A percentile compares a stretch with the other conserved stretches of the same genome.
Evolutionary conservation across 352 stramenopile species (phyloP).

Genomic region (Elongisporangium senticosum): DNA sequence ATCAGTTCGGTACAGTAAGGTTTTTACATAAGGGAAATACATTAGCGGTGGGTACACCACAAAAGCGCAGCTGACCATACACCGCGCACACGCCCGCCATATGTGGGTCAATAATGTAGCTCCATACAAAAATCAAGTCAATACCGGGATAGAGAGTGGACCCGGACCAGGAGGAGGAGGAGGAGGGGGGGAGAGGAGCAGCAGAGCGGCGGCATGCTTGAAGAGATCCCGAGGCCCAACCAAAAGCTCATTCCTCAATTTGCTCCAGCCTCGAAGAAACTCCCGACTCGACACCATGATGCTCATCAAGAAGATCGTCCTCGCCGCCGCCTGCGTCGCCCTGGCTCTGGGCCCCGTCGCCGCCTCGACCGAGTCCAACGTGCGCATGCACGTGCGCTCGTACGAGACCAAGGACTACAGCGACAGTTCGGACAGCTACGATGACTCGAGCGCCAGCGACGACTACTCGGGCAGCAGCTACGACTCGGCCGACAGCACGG

Average conservation of each 20-base stretch:
- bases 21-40: too few species aligned
- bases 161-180: too few species aligned
- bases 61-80: too few species aligned
- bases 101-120: too few species aligned
- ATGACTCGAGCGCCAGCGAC: neutral
- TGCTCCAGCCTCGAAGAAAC: slow-evolving; percentile 7
- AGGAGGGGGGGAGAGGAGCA: too few species aligned
- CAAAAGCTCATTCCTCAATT: slow-evolving; percentile 20
- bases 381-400: slow-evolving; percentile 18
- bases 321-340: slow-evolving; percentile 14
- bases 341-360: slow-evolving; percentile 17
- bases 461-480: slow-evolving; percentile 1
- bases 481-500: neutral
- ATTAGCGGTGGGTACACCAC: too few species aligned
- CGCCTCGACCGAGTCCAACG: slow-evolving; percentile 17
- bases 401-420: slow-evolving; percentile 12
- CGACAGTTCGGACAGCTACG: neutral
- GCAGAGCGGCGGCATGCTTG: too few species aligned
- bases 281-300: slow-evolving; percentile 14
- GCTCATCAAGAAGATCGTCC: slow-evolving; percentile 21
- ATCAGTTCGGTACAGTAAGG: too few species aligned
- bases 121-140: too few species aligned
- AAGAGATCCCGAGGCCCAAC: too few species aligned
- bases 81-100: too few species aligned
- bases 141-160: too few species aligned